Percentiles rank a stretch among this genome's conserved stretches.
phyloP scores from a whole-genome alignment of 2,329 filamentous ascomycete genomes.

The Arthrobotrys megalospora region DNA sequence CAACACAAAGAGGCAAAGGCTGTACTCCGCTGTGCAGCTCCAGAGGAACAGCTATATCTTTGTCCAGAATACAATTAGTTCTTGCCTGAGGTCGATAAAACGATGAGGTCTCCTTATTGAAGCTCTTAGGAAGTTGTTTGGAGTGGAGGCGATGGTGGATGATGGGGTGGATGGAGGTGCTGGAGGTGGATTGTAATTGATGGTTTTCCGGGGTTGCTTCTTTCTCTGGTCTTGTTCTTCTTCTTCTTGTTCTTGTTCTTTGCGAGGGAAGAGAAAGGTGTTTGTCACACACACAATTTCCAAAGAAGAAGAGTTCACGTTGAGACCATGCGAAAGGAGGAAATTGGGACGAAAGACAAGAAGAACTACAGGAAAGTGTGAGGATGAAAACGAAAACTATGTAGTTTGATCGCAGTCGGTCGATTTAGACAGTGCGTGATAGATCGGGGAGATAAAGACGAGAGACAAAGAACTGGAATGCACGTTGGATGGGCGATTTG shows the following conservation, averaged over 20 bases:
- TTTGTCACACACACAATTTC: slow-evolving; percentile 31
- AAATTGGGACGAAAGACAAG: slow-evolving; percentile 8
- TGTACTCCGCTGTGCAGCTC: not conserved
- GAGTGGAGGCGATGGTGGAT: slow-evolving; percentile 1
- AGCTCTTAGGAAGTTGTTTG: not conserved
- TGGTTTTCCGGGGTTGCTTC: slow-evolving; percentile 19
- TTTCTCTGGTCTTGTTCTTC: not conserved
- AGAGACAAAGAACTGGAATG: slow-evolving; percentile 22
- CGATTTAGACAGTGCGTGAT: slow-evolving; percentile 21
- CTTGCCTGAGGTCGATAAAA: not conserved
- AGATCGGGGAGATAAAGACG: slow-evolving; percentile 52
- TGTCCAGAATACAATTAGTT: not conserved
- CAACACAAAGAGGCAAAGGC: slow-evolving; percentile 30
- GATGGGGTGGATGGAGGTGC: not conserved
- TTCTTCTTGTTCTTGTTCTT: not conserved
- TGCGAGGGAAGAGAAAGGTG: not conserved
- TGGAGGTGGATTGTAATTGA: slow-evolving; percentile 13
- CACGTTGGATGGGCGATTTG: not conserved
- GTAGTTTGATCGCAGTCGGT: slow-evolving; percentile 4
- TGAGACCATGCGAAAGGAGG: slow-evolving; percentile 13
- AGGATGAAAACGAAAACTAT: slow-evolving; percentile 1
- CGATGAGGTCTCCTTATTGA: not conserved
- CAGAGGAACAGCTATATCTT: too few species aligned
- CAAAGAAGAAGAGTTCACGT: slow-evolving; percentile 6
- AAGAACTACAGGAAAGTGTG: slow-evolving; percentile 7